These are phyloP conservation scores for Citeromyces siamensis DNA, from an alignment of 1,139 yeast species.

Conservation along the genomic window DNA sequence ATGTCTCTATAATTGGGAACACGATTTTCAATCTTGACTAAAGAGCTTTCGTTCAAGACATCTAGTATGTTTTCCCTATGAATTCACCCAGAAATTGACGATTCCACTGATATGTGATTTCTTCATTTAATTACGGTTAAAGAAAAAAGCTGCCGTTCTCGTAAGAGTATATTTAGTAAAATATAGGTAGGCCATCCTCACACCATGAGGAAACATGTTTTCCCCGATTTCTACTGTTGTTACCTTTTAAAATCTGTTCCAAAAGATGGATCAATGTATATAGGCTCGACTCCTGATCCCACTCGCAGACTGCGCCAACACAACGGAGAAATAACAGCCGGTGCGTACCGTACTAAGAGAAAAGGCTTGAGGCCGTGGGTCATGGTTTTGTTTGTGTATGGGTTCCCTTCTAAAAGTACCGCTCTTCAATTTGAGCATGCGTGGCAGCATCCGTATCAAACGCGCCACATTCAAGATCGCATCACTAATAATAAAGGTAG, in stretches of 20 bases:
- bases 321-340: constrained; percentile 49
- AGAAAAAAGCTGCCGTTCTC: too few species aligned
- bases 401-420: constrained; percentile 58
- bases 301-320: constrained; percentile 59
- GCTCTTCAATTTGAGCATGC: constrained; percentile 73
- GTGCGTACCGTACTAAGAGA: constrained; percentile 53
- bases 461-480: constrained; percentile 39
- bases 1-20: too few species aligned
- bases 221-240: constrained; percentile 34
- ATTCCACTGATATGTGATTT: too few species aligned
- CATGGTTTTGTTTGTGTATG: constrained; percentile 47
- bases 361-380: constrained; percentile 61
- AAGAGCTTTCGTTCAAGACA: too few species aligned
- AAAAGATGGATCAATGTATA: constrained; percentile 44
- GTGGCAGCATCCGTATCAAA: constrained; percentile 60
- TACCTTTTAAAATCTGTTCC: constrained; percentile 50
- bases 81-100: too few species aligned
- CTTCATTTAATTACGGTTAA: too few species aligned
- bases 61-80: too few species aligned
- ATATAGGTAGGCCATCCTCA: neutral
- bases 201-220: neutral
- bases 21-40: too few species aligned
- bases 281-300: constrained; percentile 76
- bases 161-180: neutral
- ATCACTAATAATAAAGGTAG: constrained; percentile 19